phyloP scores from a whole-genome alignment of 139 green algal genomes.

The Volvox reticuliferus region DNA sequence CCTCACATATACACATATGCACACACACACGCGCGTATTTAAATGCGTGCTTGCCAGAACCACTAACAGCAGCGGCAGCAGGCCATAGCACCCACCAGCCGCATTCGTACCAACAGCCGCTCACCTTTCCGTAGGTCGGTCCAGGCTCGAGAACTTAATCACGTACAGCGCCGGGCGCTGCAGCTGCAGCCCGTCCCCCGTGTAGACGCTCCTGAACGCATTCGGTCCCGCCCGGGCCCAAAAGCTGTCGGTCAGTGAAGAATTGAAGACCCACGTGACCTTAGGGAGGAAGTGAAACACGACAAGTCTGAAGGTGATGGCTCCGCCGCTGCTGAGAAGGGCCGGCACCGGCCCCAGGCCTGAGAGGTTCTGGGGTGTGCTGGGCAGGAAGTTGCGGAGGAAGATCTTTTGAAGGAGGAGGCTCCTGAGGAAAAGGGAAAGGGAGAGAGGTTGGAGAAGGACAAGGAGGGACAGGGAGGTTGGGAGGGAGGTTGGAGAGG shows the following conservation, averaged over 20 bases:
- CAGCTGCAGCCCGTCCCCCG: background rate
- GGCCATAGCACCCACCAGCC: background rate
- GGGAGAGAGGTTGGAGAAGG: background rate
- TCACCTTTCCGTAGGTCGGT: background rate
- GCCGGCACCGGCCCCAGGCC: conserved; percentile 26
- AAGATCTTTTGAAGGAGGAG: conserved; percentile 21
- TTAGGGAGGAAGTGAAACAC: conserved; percentile 27
- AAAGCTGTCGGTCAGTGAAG: background rate
- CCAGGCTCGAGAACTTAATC: background rate
- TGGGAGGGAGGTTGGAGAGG: background rate
- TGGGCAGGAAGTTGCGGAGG: conserved; percentile 32
- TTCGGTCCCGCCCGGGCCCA: background rate
- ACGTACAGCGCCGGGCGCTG: background rate
- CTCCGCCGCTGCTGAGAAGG: conserved; percentile 27
- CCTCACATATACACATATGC: background rate
- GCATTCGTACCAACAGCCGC: background rate
- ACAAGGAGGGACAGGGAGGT: background rate
- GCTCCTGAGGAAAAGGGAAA: conserved; percentile 20
- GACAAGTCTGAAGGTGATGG: background rate
- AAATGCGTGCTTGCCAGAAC: too few species aligned
- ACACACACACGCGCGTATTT: background rate
- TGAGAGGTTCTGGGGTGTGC: conserved; percentile 20
- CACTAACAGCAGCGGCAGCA: too few species aligned
- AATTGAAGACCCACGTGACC: conserved; percentile 3
- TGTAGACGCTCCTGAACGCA: background rate